These are phyloP conservation scores for Encephalitozoon cuniculi DNA, from an alignment of 371 early-diverging fungal species.

Conservation along the genomic window DNA sequence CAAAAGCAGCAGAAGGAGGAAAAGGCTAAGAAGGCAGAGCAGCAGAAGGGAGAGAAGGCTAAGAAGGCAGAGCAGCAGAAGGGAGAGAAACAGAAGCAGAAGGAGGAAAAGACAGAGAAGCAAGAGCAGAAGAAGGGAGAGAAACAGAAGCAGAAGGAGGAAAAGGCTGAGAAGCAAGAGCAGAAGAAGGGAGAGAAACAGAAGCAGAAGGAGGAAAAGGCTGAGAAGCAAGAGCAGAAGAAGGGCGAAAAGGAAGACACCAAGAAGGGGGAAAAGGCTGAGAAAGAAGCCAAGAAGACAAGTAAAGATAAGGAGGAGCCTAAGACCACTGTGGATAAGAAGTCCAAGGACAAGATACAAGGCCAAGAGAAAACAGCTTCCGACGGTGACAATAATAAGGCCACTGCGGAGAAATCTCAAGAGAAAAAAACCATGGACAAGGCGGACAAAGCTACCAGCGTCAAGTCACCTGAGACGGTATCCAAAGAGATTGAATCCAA, in stretches of 20 bases:
- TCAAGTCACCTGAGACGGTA: background rate
- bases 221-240: background rate
- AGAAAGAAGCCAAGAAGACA: too few relatives aligned
- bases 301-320: background rate
- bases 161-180: slow-evolving; percentile 1
- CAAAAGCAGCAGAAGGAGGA: background rate
- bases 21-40: slow-evolving; percentile 9
- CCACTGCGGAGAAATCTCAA: background rate
- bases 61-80: slow-evolving; percentile 27
- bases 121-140: background rate
- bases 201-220: slow-evolving; percentile 15
- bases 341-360: background rate
- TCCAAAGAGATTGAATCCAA: background rate
- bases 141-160: background rate
- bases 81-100: slow-evolving; percentile 6
- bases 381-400: background rate
- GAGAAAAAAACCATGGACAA: background rate
- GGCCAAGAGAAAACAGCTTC: background rate
- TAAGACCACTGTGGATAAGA: background rate
- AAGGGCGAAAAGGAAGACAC: background rate
- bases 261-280: background rate
- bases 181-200: slow-evolving; percentile 7
- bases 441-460: background rate
- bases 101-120: background rate
- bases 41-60: background rate